Conservation (phyloP, 768 basidiomycete genomes). For the Phaeolepiota aurea region DNA sequence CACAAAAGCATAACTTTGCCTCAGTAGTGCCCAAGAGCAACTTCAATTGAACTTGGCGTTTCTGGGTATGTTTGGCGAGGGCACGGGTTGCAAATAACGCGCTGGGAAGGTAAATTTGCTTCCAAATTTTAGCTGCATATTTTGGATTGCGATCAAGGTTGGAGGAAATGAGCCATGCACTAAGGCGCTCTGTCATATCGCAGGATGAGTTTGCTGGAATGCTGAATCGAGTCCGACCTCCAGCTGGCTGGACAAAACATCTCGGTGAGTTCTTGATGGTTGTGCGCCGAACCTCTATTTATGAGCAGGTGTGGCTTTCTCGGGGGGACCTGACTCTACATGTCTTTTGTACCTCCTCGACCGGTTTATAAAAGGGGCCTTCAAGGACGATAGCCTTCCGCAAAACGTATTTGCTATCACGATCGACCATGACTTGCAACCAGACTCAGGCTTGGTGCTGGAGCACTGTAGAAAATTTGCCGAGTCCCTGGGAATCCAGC, state of each 20-base stretch:
- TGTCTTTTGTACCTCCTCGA: constrained; percentile 67
- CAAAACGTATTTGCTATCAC: constrained; percentile 39
- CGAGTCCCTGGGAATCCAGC: constrained; percentile 31
- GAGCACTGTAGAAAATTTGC: constrained; percentile 35
- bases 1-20: no score
- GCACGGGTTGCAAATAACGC: no score
- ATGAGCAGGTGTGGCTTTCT: constrained; percentile 73
- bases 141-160: no score
- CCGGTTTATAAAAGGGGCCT: constrained; percentile 22
- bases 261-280: not conserved
- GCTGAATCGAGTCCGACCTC: not conserved
- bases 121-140: no score
- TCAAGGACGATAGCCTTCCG: not conserved
- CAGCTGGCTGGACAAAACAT: not conserved
- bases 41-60: no score
- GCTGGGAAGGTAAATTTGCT: no score
- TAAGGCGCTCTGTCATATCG: no score
- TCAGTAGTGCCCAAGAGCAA: no score
- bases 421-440: constrained; percentile 66
- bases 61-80: no score
- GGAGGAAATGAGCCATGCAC: no score
- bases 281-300: no score
- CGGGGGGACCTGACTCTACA: constrained; percentile 79
- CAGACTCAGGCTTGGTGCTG: constrained; percentile 49
- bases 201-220: not conserved